These are phyloP conservation scores for Ogataea zsoltii DNA, from an alignment of 805 yeast genomes.

Conservation along the genomic window DNA sequence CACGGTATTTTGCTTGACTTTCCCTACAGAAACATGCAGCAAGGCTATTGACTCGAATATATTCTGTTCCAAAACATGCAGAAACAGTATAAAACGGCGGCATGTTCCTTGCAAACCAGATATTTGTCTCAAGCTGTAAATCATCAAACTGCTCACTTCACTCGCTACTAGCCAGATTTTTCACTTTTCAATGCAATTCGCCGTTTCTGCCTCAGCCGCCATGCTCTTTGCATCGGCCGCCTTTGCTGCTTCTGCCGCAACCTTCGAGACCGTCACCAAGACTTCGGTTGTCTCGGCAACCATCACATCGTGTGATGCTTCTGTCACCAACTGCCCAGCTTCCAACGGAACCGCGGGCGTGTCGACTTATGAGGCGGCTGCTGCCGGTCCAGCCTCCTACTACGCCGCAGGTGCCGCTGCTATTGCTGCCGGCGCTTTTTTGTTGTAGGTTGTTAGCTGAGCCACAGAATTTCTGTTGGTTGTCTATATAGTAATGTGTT, in stretches of 20 bases:
- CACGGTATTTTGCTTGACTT: conserved; percentile 3
- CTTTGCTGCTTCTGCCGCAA: conserved; percentile 34
- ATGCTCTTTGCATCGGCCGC: conserved; percentile 34
- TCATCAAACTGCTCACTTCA: background rate
- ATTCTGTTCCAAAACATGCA: conserved; percentile 1
- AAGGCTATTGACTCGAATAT: background rate
- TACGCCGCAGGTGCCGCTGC: conserved; percentile 35
- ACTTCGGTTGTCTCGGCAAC: conserved; percentile 39
- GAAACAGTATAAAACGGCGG: conserved; percentile 3
- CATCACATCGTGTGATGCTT: conserved; percentile 38
- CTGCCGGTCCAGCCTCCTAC: conserved; percentile 20
- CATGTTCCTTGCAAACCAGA: background rate
- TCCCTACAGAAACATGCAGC: background rate
- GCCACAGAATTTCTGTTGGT: background rate
- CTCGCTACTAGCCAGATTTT: conserved; percentile 1
- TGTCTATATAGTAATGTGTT: conserved; percentile 3
- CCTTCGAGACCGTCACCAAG: conserved; percentile 30
- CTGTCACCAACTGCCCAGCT: conserved; percentile 36
- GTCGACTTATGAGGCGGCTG: conserved; percentile 33
- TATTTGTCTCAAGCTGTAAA: too few species aligned
- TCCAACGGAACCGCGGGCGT: conserved; percentile 25
- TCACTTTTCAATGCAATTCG: conserved; percentile 39
- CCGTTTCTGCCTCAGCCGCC: conserved; percentile 35
- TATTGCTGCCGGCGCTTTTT: conserved; percentile 35
- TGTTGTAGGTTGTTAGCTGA: conserved; percentile 21